Percentiles rank a stretch among this genome's conserved stretches.
Evolutionary conservation across 139 green algal species (phyloP).

Genomic region (Chlorella sp.): DNA sequence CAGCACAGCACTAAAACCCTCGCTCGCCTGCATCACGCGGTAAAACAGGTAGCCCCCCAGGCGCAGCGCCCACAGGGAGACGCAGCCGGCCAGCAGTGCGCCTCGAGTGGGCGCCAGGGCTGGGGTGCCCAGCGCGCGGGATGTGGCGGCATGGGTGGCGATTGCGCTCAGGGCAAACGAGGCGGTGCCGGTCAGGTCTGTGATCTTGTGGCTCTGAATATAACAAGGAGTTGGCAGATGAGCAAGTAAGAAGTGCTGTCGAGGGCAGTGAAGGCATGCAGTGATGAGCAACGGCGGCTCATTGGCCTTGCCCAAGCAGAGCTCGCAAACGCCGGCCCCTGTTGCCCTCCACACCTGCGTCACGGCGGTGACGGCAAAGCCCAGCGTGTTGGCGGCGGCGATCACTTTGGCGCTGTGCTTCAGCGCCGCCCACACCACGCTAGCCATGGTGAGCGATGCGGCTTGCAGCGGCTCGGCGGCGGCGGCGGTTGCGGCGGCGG

Average conservation of each 20-base stretch:
- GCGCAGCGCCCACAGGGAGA: slow-evolving; percentile 50
- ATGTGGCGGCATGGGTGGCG: slow-evolving; percentile 19
- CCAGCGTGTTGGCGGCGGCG: slow-evolving; percentile 39
- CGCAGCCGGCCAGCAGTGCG: slow-evolving; percentile 43
- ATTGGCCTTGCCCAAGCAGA: no score
- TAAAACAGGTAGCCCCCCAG: slow-evolving; percentile 54
- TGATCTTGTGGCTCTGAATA: slow-evolving; percentile 40
- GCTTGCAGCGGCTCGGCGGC: no score
- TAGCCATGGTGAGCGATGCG: neutral
- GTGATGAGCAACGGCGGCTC: no score
- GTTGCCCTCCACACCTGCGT: neutral
- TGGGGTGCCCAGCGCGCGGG: slow-evolving; percentile 6
- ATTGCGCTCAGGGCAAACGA: slow-evolving; percentile 43
- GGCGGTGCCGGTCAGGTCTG: slow-evolving; percentile 50
- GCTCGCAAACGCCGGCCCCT: no score
- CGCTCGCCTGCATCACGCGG: slow-evolving; percentile 35
- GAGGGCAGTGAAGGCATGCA: no score
- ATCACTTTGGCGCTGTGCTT: slow-evolving; percentile 26
- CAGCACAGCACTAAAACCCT: neutral
- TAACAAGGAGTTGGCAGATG: no score
- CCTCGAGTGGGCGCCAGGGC: slow-evolving; percentile 25
- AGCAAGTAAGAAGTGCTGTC: no score
- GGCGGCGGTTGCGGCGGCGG: no score
- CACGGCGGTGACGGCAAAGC: slow-evolving; percentile 45
- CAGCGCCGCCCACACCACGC: slow-evolving; percentile 23